A percentile compares a stretch with the other conserved stretches of the same genome.
Evolutionary conservation across 2,329 filamentous ascomycete genomes (phyloP).

Genomic region (Xylariaceae sp.): DNA sequence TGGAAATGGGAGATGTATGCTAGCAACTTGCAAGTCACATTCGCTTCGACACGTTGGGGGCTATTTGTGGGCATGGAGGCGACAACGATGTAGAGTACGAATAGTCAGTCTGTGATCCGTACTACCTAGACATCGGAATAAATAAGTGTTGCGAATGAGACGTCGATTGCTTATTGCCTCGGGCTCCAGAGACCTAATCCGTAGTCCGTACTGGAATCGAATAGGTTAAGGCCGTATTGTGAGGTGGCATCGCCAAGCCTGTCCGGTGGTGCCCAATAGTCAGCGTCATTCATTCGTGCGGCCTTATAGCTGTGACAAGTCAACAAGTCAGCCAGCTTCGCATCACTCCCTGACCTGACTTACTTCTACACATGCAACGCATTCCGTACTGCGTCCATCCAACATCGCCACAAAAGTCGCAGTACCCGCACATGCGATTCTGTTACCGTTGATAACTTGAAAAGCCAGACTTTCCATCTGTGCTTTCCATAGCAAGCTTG

Average conservation of each 20-base stretch:
- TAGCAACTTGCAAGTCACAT: neutral
- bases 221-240: neutral
- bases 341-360: neutral
- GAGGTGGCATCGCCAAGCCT: constrained; percentile 17
- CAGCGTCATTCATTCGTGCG: neutral
- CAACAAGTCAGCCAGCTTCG: neutral
- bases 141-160: constrained; percentile 1
- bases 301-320: neutral
- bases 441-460: neutral
- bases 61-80: neutral
- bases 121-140: neutral
- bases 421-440: neutral
- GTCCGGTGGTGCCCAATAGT: constrained; percentile 8
- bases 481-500: neutral
- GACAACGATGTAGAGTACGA: neutral
- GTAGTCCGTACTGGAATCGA: constrained; percentile 7
- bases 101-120: neutral
- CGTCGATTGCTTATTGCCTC: neutral
- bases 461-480: neutral
- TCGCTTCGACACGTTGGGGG: constrained; percentile 5
- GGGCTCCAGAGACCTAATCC: constrained; percentile 5
- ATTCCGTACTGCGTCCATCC: neutral
- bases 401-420: neutral
- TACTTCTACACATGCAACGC: neutral
- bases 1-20: neutral